Percentiles rank a stretch among this genome's conserved stretches.
These are phyloP conservation scores for Dionaea muscipula DNA, from an alignment of 179 eudicot species.

Conservation along the genomic window DNA sequence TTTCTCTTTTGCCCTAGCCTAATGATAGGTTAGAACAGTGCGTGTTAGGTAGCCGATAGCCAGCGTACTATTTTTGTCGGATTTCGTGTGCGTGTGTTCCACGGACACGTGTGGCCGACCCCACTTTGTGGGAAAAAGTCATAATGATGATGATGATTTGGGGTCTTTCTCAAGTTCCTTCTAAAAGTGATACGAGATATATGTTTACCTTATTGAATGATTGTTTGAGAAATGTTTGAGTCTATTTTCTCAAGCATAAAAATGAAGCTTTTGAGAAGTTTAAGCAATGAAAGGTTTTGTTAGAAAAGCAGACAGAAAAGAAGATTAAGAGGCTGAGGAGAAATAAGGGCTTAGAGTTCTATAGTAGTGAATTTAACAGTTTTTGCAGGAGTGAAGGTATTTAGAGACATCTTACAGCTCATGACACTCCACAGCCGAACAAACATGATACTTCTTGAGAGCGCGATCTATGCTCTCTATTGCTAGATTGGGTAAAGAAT, in stretches of 20 bases:
- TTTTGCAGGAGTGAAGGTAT: conserved; percentile 5
- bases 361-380: neutral
- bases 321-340: neutral
- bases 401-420: neutral
- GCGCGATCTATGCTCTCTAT: neutral
- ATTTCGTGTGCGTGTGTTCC: no score
- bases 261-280: conserved; percentile 1
- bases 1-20: no score
- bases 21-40: no score
- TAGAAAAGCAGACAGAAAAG: neutral
- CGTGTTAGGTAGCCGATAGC: no score
- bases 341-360: conserved; percentile 9
- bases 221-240: neutral
- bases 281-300: conserved; percentile 2
- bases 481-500: no score
- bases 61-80: no score
- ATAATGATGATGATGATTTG: no score
- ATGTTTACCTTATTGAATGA: neutral
- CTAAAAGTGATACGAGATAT: no score
- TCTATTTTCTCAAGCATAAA: neutral
- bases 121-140: no score
- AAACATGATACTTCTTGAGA: neutral
- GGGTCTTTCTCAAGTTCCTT: no score
- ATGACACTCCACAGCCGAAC: conserved; percentile 4
- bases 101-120: no score